Evolutionary conservation across 345 rosid genomes (phyloP), one percentile per base, ranked within the genome.

Genomic region (rapeseed (Brassica napus)): DNA sequence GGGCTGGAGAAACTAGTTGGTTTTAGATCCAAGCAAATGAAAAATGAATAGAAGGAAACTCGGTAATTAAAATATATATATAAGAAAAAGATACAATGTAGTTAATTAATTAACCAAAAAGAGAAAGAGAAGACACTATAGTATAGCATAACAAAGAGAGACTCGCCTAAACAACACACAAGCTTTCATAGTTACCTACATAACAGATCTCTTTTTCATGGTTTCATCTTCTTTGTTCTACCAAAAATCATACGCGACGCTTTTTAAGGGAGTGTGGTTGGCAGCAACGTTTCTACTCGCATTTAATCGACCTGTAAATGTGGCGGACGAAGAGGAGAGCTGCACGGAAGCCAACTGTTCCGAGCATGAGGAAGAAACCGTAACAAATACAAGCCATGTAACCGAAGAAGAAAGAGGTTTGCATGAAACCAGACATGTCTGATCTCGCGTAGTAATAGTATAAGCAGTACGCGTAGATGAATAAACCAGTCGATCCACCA

Each of bases 311-410:
- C 77, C 85, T 73, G 83, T 92, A 92, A 47, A 92, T 92, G 82
- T 90, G 94, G 52, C 97, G 92, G 74, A 92, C 91, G 32, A 90
- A 88, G 76, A 90, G 76, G 30, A 92, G 80, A 0, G 93, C 84
- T 1, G 97, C 93, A 3, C 89, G 92, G 87, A 92, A 92, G 32
- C 97, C 97, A 2, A 89, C 88, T 0, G 87, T 73, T 35, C 97
- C 93, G 0, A 92, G 93, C 97, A 92, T 88, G 21, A 92, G 88
- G 86, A 92, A 88, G 92, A 92, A 89, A 16, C 93, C 91, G 60
- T 88, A 92, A 80, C 97, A 92, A 79, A 90, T 86, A 85, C 94
- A 92, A 59, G 93, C 93, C 97, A 92, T 90, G 84, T 92, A 92
- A 6, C 93, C 93, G 57, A 90, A 92, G 89, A 90, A 92, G 82